Percentiles rank a stretch among this genome's conserved stretches.
Evolutionary conservation across 2,329 filamentous ascomycete genomes (phyloP).

Genomic region (Pseudocercospora vitis): DNA sequence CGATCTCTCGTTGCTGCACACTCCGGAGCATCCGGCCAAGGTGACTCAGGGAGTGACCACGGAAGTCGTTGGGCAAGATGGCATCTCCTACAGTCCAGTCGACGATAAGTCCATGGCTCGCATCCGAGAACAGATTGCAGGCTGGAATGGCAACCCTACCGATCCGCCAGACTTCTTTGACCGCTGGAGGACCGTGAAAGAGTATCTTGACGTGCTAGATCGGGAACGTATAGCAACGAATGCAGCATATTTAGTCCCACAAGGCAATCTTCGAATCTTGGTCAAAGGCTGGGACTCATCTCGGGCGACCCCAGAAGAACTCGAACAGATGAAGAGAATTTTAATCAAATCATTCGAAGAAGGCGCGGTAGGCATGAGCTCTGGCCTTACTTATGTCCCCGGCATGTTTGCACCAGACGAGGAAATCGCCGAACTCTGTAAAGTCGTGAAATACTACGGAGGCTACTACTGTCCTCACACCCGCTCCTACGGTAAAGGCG

Average conservation of each 20-base stretch:
- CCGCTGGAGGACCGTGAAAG: conserved; percentile 30
- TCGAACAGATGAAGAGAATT: conserved; percentile 28
- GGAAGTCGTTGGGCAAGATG: conserved; percentile 36
- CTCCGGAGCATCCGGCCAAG: conserved; percentile 31
- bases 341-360: conserved; percentile 26
- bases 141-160: conserved; percentile 34
- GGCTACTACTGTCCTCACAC: conserved; percentile 36
- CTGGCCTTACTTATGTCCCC: conserved; percentile 34
- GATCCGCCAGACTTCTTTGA: conserved; percentile 31
- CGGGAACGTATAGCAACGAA: conserved; percentile 30
- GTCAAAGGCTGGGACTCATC: conserved; percentile 31
- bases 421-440: conserved; percentile 30
- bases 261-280: conserved; percentile 34
- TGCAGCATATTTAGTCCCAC: conserved; percentile 33
- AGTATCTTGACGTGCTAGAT: conserved; percentile 32
- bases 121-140: conserved; percentile 34
- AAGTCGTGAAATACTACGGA: conserved; percentile 29
- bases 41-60: conserved; percentile 34
- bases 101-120: conserved; percentile 27
- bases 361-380: conserved; percentile 34
- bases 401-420: conserved; percentile 31
- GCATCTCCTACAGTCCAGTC: conserved; percentile 33
- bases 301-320: conserved; percentile 26
- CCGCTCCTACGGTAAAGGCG: conserved; percentile 32
- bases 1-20: conserved; percentile 33